Evolutionary conservation across 805 yeast genomes (phyloP).

Genomic region (Suhomyces sp.): DNA sequence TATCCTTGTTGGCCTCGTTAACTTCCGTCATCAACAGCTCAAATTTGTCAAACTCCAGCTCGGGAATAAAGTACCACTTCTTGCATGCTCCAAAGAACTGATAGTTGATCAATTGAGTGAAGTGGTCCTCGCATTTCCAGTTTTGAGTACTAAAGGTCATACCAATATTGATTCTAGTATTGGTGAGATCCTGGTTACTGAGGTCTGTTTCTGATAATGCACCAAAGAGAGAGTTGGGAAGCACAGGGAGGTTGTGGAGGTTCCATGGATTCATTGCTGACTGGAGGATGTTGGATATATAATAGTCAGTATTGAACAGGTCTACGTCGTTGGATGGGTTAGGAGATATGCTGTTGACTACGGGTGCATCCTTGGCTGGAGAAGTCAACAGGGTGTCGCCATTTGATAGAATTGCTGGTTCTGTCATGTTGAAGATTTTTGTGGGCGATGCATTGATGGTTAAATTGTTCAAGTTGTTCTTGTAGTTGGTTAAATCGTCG

Average conservation of each 20-base stretch:
- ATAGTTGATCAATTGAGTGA: constrained; percentile 50
- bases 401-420: not conserved
- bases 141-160: constrained; percentile 53
- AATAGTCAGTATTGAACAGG: constrained; percentile 19
- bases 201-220: constrained; percentile 40
- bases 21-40: constrained; percentile 38
- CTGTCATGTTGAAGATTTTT: constrained; percentile 2
- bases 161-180: constrained; percentile 47
- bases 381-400: not conserved
- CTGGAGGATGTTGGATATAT: constrained; percentile 16
- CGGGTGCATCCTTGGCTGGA: not conserved
- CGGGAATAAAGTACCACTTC: constrained; percentile 64
- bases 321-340: constrained; percentile 7
- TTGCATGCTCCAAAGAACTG: constrained; percentile 54
- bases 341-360: not conserved
- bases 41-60: constrained; percentile 49
- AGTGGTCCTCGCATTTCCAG: constrained; percentile 63
- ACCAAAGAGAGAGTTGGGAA: constrained; percentile 47
- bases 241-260: constrained; percentile 50
- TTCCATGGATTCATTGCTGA: constrained; percentile 51
- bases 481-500: constrained; percentile 26
- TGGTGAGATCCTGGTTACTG: constrained; percentile 42
- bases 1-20: constrained; percentile 7
- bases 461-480: constrained; percentile 19
- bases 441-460: constrained; percentile 13